A percentile compares a stretch with the other conserved stretches of the same genome.
These are phyloP conservation scores for Arctium minus DNA, from an alignment of 129 eudicot genomes.

Conservation along the genomic window DNA sequence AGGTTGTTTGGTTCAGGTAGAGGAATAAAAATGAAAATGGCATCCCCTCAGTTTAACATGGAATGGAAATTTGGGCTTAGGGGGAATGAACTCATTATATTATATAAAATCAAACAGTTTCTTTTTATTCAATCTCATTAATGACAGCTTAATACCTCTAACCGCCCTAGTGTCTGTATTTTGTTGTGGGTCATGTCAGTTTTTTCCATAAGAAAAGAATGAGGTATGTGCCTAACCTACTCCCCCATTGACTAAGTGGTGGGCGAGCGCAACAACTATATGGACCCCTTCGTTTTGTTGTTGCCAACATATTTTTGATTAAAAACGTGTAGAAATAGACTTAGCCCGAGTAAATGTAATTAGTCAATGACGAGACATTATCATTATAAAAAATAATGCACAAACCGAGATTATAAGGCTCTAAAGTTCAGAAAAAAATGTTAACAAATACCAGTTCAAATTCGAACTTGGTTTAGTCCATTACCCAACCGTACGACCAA, in stretches of 20 bases:
- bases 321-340: not conserved
- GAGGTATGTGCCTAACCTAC: not conserved
- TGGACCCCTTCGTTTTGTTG: not conserved
- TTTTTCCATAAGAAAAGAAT: not conserved
- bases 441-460: not conserved
- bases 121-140: too few relatives aligned
- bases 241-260: not conserved
- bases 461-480: not conserved
- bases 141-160: too few relatives aligned
- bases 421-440: not conserved
- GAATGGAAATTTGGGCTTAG: too few relatives aligned
- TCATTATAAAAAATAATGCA: not conserved
- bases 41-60: too few relatives aligned
- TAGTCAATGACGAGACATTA: not conserved
- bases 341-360: not conserved
- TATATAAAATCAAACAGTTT: too few relatives aligned
- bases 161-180: too few relatives aligned
- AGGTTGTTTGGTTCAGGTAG: too few relatives aligned
- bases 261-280: not conserved
- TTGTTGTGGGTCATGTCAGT: too few relatives aligned
- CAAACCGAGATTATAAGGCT: not conserved
- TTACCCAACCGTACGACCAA: not conserved
- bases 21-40: too few relatives aligned
- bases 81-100: too few relatives aligned
- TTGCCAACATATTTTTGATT: not conserved